These are phyloP conservation scores for Fomitopsis palustris DNA, from an alignment of 1,284 basidiomycete species.

Conservation along the genomic window DNA sequence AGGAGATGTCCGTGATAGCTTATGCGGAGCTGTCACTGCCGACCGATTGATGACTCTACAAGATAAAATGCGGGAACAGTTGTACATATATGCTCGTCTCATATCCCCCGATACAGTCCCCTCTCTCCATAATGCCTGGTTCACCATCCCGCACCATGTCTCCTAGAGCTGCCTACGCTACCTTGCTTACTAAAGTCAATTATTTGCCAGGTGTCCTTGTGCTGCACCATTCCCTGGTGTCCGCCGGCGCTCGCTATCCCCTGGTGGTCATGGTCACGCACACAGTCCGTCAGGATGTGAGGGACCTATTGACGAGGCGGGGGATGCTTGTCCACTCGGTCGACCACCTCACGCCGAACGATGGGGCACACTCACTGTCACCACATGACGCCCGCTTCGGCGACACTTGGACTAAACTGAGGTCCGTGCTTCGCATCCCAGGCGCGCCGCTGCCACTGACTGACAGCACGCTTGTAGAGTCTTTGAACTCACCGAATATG, in stretches of 20 bases:
- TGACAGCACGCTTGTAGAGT: constrained; percentile 39
- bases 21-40: neutral
- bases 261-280: constrained; percentile 81
- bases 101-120: neutral
- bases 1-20: constrained; percentile 5
- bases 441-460: neutral
- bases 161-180: constrained; percentile 49
- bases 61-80: neutral
- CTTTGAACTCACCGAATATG: constrained; percentile 75
- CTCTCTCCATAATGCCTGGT: constrained; percentile 1
- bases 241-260: constrained; percentile 69
- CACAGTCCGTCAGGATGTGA: constrained; percentile 50
- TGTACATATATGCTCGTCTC: neutral
- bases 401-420: constrained; percentile 91
- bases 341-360: constrained; percentile 54
- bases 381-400: constrained; percentile 64
- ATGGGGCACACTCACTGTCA: constrained; percentile 45
- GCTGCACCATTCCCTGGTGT: constrained; percentile 62
- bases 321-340: constrained; percentile 60
- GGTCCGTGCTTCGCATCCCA: constrained; percentile 39
- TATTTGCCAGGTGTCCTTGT: constrained; percentile 81
- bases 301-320: constrained; percentile 49
- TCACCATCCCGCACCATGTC: constrained; percentile 25
- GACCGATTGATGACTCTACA: neutral
- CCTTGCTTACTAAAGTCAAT: constrained; percentile 57